phyloP scores from a whole-genome alignment of 2,329 filamentous ascomycete genomes.

The Ophiognomonia clavigignenti-juglandacearum region DNA sequence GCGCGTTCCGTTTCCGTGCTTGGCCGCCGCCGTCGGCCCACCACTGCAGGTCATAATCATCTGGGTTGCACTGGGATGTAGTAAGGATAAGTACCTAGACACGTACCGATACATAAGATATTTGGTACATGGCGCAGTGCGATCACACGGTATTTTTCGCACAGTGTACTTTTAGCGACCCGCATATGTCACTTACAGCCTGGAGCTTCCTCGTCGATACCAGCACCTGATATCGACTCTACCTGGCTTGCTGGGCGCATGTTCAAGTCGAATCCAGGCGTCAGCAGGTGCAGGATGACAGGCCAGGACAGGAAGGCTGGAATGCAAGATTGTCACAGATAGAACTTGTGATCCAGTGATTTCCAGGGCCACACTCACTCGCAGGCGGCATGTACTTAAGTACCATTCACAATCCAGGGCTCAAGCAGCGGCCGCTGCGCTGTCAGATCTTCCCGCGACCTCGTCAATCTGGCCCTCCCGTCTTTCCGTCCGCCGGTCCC shows the following conservation, averaged over 20 bases:
- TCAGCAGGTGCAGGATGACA: background rate
- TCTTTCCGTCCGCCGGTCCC: conserved; percentile 3
- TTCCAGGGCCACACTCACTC: no score
- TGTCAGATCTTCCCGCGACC: conserved; percentile 10
- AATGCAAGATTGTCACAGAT: no score
- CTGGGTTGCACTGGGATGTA: conserved; percentile 11
- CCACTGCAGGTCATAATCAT: conserved; percentile 16
- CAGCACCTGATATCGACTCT: no score
- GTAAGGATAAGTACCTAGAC: background rate
- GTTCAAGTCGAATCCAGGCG: no score
- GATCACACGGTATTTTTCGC: background rate
- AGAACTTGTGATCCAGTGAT: no score
- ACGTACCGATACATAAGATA: no score
- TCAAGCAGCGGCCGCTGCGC: no score
- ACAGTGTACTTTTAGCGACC: background rate
- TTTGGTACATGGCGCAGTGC: background rate
- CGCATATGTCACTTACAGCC: background rate
- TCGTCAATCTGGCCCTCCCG: conserved; percentile 7
- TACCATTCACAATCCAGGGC: no score
- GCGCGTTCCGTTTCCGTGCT: conserved; percentile 7
- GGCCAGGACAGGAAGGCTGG: background rate
- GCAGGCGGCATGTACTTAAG: no score
- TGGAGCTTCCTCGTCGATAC: background rate
- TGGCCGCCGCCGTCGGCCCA: conserved; percentile 12
- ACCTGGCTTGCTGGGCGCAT: no score